Evolutionary conservation across 352 stramenopile species (phyloP), one percentile per base, ranked within the genome.

Genomic region (Phytophthora vignae): DNA sequence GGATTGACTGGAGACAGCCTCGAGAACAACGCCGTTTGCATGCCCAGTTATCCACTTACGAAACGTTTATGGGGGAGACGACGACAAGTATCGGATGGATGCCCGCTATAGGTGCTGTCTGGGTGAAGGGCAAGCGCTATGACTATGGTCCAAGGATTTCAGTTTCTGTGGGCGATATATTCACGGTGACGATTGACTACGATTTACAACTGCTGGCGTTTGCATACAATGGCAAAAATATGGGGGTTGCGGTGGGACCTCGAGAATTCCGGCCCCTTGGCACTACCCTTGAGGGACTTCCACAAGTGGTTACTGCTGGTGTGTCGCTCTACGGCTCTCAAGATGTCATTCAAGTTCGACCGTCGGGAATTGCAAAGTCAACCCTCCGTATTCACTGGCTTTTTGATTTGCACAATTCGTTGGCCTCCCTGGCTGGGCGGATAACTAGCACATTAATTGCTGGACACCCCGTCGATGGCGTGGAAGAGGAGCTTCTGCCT

Each of bases 341-440:
- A 62, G 88, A 96, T 63, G 70, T 92, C n/a, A 78, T 91, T 17
- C 81, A 96, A 56, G 78, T 94, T 33, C 74, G 84, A 46, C 85
- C 90, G 8, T 88, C 85, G 12, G 90, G 90, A 11, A 78, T 96
- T 11, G 84, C 82, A 10, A 89, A 85, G 60, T 94, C 88, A n/a
- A 96, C 87, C 0, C 71, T 95, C 31, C 82, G 80, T 22, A 71
- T 96, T 12, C 90, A 95, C 42, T 96, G 90, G 90, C 62, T 96
- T 17, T 88, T 94, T 22, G 90, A 96, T 60, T 76, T 95, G 52
- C 86, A 92, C 56, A 93, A 92, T 31, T 84, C 86, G 14, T 57
- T 93, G 31, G 76, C 90, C 21, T 96, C 87, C 27, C 77, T 96
- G 6, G 85, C 81, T 27, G 87, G 87, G 10, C 71, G 88, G 46